These are phyloP conservation scores for Mycena alexandri DNA, from an alignment of 768 basidiomycete species.

Conservation along the genomic window DNA sequence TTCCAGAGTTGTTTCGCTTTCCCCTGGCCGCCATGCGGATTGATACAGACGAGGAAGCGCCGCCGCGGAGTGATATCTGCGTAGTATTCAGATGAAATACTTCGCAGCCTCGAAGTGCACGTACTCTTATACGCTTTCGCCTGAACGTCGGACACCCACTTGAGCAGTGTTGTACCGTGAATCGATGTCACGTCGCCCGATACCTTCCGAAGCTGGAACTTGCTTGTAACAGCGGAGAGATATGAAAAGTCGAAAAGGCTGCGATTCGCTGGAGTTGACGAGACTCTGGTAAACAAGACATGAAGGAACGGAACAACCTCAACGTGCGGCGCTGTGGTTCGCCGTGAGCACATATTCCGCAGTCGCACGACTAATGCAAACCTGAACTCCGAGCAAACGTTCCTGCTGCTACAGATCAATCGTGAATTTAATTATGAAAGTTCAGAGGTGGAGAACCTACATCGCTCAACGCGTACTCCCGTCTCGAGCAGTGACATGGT, in stretches of 20 bases:
- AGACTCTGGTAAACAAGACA: conserved; percentile 24
- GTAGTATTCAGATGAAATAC: not conserved
- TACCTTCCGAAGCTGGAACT: conserved; percentile 29
- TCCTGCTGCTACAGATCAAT: conserved; percentile 2
- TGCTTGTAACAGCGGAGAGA: conserved; percentile 32
- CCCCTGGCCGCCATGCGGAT: conserved; percentile 72
- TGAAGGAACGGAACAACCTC: conserved; percentile 32
- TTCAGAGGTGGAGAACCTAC: not conserved
- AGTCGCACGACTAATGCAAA: not conserved
- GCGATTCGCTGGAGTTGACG: conserved; percentile 29
- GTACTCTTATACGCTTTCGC: conserved; percentile 30
- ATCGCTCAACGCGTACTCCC: conserved; percentile 26
- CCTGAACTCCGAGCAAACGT: conserved; percentile 22
- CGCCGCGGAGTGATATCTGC: conserved; percentile 56
- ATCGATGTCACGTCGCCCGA: conserved; percentile 32
- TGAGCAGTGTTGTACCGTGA: conserved; percentile 18
- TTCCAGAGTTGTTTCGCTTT: conserved; percentile 56
- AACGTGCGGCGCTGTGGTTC: conserved; percentile 6
- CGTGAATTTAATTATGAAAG: not conserved
- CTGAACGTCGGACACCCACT: conserved; percentile 34
- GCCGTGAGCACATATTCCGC: not conserved
- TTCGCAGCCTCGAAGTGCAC: not conserved
- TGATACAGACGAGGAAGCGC: conserved; percentile 63
- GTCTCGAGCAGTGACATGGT: conserved; percentile 29
- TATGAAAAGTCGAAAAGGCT: conserved; percentile 35